Evolutionary conservation across 1,139 yeast species (phyloP), one percentile per base, ranked within the genome.

Genomic region (Geotrichum europaeum): DNA sequence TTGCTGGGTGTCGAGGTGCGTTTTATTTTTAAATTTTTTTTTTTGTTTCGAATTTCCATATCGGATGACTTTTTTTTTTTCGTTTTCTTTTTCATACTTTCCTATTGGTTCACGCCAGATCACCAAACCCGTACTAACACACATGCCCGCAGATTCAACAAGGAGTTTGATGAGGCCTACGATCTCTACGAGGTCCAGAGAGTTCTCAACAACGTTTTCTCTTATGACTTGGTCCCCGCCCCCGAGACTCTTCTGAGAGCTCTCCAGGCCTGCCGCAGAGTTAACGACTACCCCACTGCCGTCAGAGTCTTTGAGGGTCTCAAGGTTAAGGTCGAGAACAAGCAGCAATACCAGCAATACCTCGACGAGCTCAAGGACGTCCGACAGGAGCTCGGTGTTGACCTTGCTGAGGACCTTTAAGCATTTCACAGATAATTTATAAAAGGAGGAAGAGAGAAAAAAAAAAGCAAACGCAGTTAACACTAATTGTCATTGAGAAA

Each of bases 221-320:
- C 98, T 24, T 94, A 94, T 81, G 99, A 94, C 80, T 85, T 95
- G 78, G 99, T 94, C 62, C 99, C 99, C 68, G 95, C 99, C 49
- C 99, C 99, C 68, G 85, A 88, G 64, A 98, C 94, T 66, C 83
- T 94, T 73, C 97, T 90, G 79, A 89, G 89, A 80, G 99, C 99
- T 59, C 84, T 94, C 75, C 87, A 89, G 79, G 99, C 99, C 60
- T 94, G 98, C 73, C 91, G 99, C 85, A 89, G 99, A 80, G 98
- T 94, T 68, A 91, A 95, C 78, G 99, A 94, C 80, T 89, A 89
- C 80, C 97, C 99, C 65, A 92, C 98, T 65, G 99, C 99, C 63
- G 95, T 92, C 70, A 89, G 99, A 80, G 96, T 96, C 65, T 94
- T 94, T 72, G 99, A 94, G 81, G 86, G 90, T 68, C 84, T 94